A percentile compares a stretch with the other conserved stretches of the same genome.
These are phyloP conservation scores for Pisolithus thermaeus DNA, from an alignment of 1,284 basidiomycete species.

Conservation along the genomic window DNA sequence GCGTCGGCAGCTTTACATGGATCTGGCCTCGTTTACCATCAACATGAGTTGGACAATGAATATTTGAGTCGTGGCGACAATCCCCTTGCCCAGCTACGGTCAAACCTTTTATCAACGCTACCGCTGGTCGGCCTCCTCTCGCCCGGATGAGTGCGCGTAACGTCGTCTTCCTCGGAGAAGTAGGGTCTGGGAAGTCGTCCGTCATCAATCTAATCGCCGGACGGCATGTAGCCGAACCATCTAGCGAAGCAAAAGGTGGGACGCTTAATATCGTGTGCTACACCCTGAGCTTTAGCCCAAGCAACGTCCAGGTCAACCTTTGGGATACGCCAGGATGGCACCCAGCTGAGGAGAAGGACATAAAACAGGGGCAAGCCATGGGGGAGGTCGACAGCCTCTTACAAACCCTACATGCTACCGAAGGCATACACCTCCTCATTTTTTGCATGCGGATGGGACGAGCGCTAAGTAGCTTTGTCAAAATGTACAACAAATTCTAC, in stretches of 20 bases:
- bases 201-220: constrained; percentile 21
- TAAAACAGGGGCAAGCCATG: constrained; percentile 10
- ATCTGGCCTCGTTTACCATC: too few species aligned
- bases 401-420: constrained; percentile 10
- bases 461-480: constrained; percentile 11
- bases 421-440: constrained; percentile 20
- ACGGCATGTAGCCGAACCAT: constrained; percentile 9
- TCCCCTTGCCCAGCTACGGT: too few species aligned
- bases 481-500: constrained; percentile 14
- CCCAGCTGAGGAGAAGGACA: neutral
- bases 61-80: too few species aligned
- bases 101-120: too few species aligned
- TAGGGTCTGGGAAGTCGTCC: constrained; percentile 25
- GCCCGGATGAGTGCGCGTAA: constrained; percentile 9
- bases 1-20: too few species aligned
- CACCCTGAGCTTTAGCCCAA: constrained; percentile 7
- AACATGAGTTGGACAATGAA: too few species aligned
- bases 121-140: neutral
- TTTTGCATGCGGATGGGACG: constrained; percentile 19
- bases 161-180: constrained; percentile 23
- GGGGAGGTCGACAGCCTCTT: constrained; percentile 15
- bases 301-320: constrained; percentile 8
- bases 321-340: constrained; percentile 25
- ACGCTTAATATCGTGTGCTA: constrained; percentile 1
- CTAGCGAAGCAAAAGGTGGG: constrained; percentile 10